Evolutionary conservation across 805 yeast genomes (phyloP).

Genomic region (Starmerella bombicola): DNA sequence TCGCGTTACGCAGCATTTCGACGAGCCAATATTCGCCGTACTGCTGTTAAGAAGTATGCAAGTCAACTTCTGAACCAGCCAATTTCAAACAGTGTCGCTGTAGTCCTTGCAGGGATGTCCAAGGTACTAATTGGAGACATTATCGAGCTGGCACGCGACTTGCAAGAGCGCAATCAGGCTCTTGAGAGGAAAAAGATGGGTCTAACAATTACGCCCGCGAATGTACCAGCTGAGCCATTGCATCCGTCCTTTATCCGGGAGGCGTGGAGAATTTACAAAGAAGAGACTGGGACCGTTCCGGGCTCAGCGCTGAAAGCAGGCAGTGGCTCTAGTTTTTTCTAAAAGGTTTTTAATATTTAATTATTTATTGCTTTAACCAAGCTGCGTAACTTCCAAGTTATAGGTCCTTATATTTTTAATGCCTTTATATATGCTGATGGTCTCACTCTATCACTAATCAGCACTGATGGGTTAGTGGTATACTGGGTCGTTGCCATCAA

Average conservation of each 20-base stretch:
- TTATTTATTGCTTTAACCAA: no score
- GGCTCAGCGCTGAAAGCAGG: slow-evolving; percentile 60
- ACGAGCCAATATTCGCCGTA: slow-evolving; percentile 58
- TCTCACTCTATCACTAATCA: not conserved
- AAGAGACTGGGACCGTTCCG: slow-evolving; percentile 54
- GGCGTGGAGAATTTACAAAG: slow-evolving; percentile 68
- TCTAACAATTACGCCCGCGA: slow-evolving; percentile 11
- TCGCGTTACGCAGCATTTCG: slow-evolving; percentile 77
- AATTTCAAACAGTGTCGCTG: slow-evolving; percentile 65
- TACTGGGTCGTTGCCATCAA: slow-evolving; percentile 21
- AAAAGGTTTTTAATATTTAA: not conserved
- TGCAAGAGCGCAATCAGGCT: slow-evolving; percentile 38
- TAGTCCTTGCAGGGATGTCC: slow-evolving; percentile 72
- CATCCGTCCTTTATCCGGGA: slow-evolving; percentile 76
- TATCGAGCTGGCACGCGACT: slow-evolving; percentile 65
- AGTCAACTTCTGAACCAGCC: slow-evolving; percentile 68
- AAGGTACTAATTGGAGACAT: slow-evolving; percentile 85
- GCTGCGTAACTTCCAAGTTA: no score
- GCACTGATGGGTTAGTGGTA: slow-evolving; percentile 23
- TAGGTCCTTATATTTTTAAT: no score
- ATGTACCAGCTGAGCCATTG: slow-evolving; percentile 39
- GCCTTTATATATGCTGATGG: not conserved
- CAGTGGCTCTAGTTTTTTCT: slow-evolving; percentile 37
- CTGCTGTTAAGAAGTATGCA: slow-evolving; percentile 69
- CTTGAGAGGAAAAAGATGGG: slow-evolving; percentile 1